A percentile compares a stretch with the other conserved stretches of the same genome.
phyloP scores from a whole-genome alignment of 306 rosid genomes.

The Arachis stenosperma region DNA sequence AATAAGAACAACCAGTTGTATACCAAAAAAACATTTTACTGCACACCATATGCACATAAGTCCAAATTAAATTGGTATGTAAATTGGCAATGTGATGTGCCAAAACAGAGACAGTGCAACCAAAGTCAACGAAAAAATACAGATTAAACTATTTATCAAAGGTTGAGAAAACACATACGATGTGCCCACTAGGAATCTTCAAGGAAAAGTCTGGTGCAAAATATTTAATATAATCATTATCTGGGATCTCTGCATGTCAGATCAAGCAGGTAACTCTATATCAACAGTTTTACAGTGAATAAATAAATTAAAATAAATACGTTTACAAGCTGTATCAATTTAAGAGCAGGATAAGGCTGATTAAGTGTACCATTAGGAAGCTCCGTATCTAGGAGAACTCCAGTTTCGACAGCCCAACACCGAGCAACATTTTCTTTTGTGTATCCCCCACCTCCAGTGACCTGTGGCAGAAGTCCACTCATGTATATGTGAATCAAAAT shows the following conservation, averaged over 20 bases:
- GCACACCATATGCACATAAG: conserved; percentile 9
- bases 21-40: not conserved
- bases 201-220: conserved; percentile 85
- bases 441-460: conserved; percentile 99
- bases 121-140: conserved; percentile 16
- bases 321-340: conserved; percentile 14
- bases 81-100: conserved; percentile 22
- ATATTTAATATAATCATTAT: conserved; percentile 86
- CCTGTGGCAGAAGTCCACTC: conserved; percentile 54
- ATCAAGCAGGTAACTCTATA: not conserved
- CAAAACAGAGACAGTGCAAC: not conserved
- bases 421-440: conserved; percentile 99
- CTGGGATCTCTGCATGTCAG: conserved; percentile 89
- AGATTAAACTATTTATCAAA: conserved; percentile 7
- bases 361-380: conserved; percentile 80
- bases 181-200: conserved; percentile 85
- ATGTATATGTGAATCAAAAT: conserved; percentile 32
- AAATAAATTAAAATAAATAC: conserved; percentile 24
- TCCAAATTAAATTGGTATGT: conserved; percentile 8
- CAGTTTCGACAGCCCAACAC: conserved; percentile 97
- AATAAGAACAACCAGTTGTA: conserved; percentile 14
- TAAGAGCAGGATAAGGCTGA: conserved; percentile 25
- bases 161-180: conserved; percentile 61
- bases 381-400: conserved; percentile 92
- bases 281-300: not conserved